phyloP scores from a whole-genome alignment of 352 stramenopile species.

The Globisporangium acanthophoron region DNA sequence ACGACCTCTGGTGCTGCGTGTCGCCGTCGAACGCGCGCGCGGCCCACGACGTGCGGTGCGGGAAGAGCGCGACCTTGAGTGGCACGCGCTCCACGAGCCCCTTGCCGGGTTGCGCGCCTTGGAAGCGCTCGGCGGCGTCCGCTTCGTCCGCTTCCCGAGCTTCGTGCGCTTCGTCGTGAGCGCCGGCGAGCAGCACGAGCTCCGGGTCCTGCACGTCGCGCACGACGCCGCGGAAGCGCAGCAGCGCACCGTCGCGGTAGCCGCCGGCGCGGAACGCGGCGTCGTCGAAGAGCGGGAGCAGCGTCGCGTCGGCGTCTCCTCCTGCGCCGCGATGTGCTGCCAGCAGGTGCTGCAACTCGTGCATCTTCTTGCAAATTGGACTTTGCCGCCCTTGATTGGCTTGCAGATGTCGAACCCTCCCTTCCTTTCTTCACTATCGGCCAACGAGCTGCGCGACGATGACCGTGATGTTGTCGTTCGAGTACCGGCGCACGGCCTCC shows the following conservation, averaged over 20 bases:
- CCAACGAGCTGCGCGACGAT: conserved; percentile 19
- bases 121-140: neutral
- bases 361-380: neutral
- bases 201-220: conserved; percentile 70
- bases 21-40: conserved; percentile 22
- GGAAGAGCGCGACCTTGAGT: conserved; percentile 55
- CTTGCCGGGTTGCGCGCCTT: conserved; percentile 13
- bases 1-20: neutral
- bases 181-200: conserved; percentile 38
- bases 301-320: neutral
- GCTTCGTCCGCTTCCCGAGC: neutral
- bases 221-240: conserved; percentile 68
- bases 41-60: conserved; percentile 53
- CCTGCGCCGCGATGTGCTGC: neutral
- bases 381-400: neutral
- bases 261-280: conserved; percentile 29
- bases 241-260: conserved; percentile 49
- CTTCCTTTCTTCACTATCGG: neutral
- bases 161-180: neutral
- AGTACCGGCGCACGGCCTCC: conserved; percentile 64
- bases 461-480: conserved; percentile 82
- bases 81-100: conserved; percentile 58
- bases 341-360: neutral
- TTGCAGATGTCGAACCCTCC: neutral
- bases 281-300: conserved; percentile 32